A percentile compares a stretch with the other conserved stretches of the same genome.
Conservation (phyloP, 768 basidiomycete species). For the Lactarius evosmus region DNA sequence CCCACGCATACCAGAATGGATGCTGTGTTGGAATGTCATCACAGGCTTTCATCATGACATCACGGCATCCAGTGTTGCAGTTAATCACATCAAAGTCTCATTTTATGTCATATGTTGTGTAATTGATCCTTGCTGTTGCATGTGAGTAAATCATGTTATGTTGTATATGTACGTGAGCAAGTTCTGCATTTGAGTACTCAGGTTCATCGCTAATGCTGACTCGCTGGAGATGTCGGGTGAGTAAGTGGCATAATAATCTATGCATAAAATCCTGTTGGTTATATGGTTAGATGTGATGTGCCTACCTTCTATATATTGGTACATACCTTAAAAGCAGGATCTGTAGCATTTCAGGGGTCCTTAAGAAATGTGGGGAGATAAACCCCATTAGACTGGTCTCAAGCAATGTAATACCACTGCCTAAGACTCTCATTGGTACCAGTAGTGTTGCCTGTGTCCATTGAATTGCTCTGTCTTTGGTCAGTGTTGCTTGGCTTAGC, state of each 20-base stretch:
- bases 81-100: constrained; percentile 44
- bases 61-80: constrained; percentile 35
- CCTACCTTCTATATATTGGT: no score
- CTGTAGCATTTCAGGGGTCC: no score
- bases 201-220: constrained; percentile 33
- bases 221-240: constrained; percentile 31
- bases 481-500: no score
- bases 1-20: constrained; percentile 35
- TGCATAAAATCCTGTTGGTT: constrained; percentile 34
- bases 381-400: no score
- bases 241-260: constrained; percentile 34
- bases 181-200: constrained; percentile 29
- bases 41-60: constrained; percentile 35
- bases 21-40: constrained; percentile 21
- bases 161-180: constrained; percentile 18
- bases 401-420: no score
- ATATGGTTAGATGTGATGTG: no score
- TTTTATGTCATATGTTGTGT: constrained; percentile 44
- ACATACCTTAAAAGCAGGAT: no score
- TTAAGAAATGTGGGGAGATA: no score
- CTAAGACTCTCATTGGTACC: no score
- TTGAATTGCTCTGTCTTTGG: no score
- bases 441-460: no score
- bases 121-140: constrained; percentile 37
- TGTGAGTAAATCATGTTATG: constrained; percentile 35